Evolutionary conservation across 202 grass and related monocot species (phyloP), one percentile per base, ranked within the genome.

Genomic region (Dendrocalamus latiflorus): DNA sequence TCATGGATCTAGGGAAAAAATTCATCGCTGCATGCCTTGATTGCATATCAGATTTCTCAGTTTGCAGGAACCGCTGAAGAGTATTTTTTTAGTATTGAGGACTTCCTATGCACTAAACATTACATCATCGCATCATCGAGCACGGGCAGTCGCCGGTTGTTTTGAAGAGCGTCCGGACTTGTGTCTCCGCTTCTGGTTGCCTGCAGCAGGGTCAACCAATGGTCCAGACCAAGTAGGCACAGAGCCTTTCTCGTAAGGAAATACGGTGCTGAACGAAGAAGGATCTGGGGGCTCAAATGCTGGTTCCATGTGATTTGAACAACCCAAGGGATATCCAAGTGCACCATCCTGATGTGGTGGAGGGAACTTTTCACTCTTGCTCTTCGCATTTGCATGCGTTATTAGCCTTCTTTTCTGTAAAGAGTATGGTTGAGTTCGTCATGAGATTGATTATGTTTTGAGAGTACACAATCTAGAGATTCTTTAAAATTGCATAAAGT

Each of bases 281-380:
- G 91, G 89, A 6, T 91, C 91, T 12, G 94, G 69, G 13, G 91
- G 89, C 45, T 94, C 91, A 50, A 93, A 91, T 38, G 91, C 57
- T 59, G 91, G 89, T 72, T 93, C 89, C 78, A 93, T 89, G 85
- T 91, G 89, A 78, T 94, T 92, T 41, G 94, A 97, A 72, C 87
- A 93, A 76, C 94, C 94, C 82, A 97, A 83, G 20, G 91, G 91
- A 81, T 86, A 93, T 45, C 94, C 94, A 1, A 97, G 71, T 6
- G 89, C 85, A 1, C 94, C 94, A 47, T 97, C 94, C 56, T 93
- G 94, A 54, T 97, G 94, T 25, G 94, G 94, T 6, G 94, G 94
- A 70, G 94, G 94, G 77, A 97, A 97, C 65, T 97, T 97, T 56
- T 97, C 94, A 4, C 94, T 97, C 89, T 97, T 97, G 87, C 94